Conservation (phyloP, 2,329 filamentous ascomycete species). For the Clonostachys rhizophaga region DNA sequence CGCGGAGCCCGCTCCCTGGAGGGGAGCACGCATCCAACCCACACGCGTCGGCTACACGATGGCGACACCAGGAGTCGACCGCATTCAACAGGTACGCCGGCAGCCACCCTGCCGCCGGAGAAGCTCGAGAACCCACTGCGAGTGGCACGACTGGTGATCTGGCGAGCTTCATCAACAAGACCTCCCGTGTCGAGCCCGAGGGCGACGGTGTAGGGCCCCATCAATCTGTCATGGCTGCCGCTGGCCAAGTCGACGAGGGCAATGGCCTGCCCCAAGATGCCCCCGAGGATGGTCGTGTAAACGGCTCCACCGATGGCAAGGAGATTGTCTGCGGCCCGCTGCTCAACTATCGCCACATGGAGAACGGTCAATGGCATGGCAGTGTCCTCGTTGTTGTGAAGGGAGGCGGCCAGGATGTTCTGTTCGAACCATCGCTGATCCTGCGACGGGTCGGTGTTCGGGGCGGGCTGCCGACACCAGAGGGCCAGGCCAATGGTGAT, state of each 20-base stretch:
- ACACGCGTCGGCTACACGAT: conserved; percentile 50
- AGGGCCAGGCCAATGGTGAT: conserved; percentile 16
- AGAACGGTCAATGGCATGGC: conserved; percentile 71
- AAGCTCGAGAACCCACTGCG: conserved; percentile 23
- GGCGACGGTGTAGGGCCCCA: conserved; percentile 24
- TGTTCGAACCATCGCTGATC: conserved; percentile 53
- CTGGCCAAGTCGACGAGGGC: conserved; percentile 19
- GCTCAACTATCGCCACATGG: conserved; percentile 74
- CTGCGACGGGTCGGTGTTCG: conserved; percentile 37
- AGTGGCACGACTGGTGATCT: conserved; percentile 42
- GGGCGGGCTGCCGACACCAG: conserved; percentile 5
- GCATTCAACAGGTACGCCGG: conserved; percentile 46
- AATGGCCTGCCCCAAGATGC: conserved; percentile 12
- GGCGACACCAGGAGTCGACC: conserved; percentile 61
- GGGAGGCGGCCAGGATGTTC: conserved; percentile 59
- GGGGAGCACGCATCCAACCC: conserved; percentile 38
- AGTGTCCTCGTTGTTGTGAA: conserved; percentile 80
- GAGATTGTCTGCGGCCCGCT: conserved; percentile 69
- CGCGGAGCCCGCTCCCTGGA: conserved; percentile 12
- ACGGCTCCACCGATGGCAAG: conserved; percentile 34
- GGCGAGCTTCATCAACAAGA: conserved; percentile 49
- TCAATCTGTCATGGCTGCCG: conserved; percentile 45
- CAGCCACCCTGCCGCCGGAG: conserved; percentile 9
- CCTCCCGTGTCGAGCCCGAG: conserved; percentile 36
- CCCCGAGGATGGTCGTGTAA: conserved; percentile 7